A percentile compares a stretch with the other conserved stretches of the same genome.
Conservation (phyloP, 331 rosid genomes). For the Erythrophleum ivorense region DNA sequence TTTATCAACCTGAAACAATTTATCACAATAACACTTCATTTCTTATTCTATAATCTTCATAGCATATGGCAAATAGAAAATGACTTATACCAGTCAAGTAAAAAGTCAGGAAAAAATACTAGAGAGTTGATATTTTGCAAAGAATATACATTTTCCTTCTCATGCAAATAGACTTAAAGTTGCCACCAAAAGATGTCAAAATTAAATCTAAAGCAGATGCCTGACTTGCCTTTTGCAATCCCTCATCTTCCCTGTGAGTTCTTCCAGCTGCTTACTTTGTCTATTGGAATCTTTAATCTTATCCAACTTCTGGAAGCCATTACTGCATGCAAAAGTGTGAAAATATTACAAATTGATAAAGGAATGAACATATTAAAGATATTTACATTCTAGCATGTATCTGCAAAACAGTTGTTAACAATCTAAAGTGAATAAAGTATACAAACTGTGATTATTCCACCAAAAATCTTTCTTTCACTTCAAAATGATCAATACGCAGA, state of each 20-base stretch:
- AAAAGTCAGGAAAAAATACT: background rate
- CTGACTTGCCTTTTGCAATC: slow-evolving; percentile 72
- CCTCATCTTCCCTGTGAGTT: slow-evolving; percentile 77
- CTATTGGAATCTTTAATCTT: slow-evolving; percentile 74
- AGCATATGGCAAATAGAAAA: background rate
- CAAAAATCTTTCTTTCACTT: no score
- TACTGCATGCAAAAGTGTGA: slow-evolving; percentile 44
- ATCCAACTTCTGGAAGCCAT: slow-evolving; percentile 81
- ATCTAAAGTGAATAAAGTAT: background rate
- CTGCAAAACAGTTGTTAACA: background rate
- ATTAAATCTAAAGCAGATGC: background rate
- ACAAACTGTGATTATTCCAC: background rate
- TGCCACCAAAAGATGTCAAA: background rate
- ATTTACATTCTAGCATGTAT: background rate
- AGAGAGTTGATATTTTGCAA: background rate
- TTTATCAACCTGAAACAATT: slow-evolving; percentile 56
- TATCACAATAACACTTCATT: background rate
- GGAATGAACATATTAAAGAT: background rate
- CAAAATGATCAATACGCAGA: slow-evolving; percentile 3
- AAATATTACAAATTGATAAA: background rate
- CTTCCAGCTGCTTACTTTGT: slow-evolving; percentile 79
- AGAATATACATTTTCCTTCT: slow-evolving; percentile 1
- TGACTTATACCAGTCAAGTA: background rate
- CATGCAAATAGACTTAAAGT: background rate
- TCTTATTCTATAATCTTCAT: slow-evolving; percentile 6